Evolutionary conservation across 495 filamentous ascomycete species (phyloP).

Genomic region (Trichoderma erinaceum): DNA sequence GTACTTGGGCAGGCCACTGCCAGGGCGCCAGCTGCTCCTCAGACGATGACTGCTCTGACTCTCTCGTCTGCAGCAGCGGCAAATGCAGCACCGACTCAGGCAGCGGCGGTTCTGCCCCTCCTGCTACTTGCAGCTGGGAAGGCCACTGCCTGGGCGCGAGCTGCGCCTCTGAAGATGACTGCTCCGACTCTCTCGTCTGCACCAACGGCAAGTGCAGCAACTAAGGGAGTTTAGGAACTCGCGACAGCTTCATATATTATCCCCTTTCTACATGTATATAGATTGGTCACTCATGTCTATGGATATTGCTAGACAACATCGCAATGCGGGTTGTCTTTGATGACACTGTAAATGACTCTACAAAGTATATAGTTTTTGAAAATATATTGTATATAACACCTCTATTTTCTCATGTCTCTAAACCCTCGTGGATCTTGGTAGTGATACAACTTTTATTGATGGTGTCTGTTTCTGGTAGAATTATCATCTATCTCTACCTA

Average conservation of each 20-base stretch:
- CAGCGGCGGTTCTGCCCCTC: not conserved
- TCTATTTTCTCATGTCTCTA: not conserved
- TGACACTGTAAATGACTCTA: not conserved
- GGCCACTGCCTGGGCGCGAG: not conserved
- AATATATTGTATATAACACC: not conserved
- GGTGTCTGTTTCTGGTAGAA: too few species aligned
- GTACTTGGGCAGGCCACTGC: not conserved
- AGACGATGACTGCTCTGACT: not conserved
- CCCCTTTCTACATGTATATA: not conserved
- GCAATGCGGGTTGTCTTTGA: too few species aligned
- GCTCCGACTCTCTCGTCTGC: not conserved
- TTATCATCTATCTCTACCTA: too few species aligned
- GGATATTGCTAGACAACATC: not conserved
- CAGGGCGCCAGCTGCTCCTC: not conserved
- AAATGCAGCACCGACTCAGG: not conserved
- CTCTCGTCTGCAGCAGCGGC: not conserved
- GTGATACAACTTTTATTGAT: too few species aligned
- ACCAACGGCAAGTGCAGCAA: not conserved
- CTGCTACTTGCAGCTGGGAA: not conserved
- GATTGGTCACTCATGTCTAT: not conserved
- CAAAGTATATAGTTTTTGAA: not conserved
- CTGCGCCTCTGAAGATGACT: not conserved
- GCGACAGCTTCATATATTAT: not conserved
- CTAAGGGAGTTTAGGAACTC: not conserved
- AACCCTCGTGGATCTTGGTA: not conserved